phyloP scores from a whole-genome alignment of 345 rosid species.

The Nephelium lappaceum region DNA sequence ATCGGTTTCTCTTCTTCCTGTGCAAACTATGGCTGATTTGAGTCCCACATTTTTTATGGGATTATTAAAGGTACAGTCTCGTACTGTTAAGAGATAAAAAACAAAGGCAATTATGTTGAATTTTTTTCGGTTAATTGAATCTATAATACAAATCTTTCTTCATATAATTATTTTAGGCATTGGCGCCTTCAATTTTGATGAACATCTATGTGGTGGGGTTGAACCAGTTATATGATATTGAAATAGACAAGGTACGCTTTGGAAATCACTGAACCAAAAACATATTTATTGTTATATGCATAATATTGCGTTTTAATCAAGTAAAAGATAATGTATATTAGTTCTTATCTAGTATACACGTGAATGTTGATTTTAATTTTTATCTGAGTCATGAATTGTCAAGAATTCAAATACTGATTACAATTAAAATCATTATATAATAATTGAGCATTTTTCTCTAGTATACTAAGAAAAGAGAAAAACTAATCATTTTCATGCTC shows the following conservation, averaged over 20 bases:
- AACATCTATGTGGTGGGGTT: conserved; percentile 39
- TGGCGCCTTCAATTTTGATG: conserved; percentile 34
- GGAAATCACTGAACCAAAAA: too few species aligned
- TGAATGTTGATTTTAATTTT: too few species aligned
- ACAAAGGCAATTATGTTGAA: neutral
- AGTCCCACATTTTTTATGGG: conserved; percentile 33
- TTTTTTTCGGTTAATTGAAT: neutral
- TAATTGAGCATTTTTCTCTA: too few species aligned
- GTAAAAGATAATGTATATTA: too few species aligned
- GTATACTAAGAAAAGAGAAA: too few species aligned
- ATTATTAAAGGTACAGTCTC: conserved; percentile 30
- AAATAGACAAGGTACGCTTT: conserved; percentile 39
- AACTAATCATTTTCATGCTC: too few species aligned
- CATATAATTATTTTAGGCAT: conserved; percentile 24
- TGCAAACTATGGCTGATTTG: conserved; percentile 25
- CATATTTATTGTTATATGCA: too few species aligned
- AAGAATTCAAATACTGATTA: too few species aligned
- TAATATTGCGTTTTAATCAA: too few species aligned
- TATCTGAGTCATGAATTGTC: too few species aligned
- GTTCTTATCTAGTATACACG: too few species aligned
- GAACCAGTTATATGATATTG: conserved; percentile 36
- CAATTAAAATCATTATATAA: too few species aligned
- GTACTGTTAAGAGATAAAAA: neutral
- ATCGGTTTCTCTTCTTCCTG: conserved; percentile 37
- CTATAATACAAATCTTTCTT: neutral